phyloP scores from a whole-genome alignment of 352 stramenopile species.

The Thraustochytrium sp. region DNA sequence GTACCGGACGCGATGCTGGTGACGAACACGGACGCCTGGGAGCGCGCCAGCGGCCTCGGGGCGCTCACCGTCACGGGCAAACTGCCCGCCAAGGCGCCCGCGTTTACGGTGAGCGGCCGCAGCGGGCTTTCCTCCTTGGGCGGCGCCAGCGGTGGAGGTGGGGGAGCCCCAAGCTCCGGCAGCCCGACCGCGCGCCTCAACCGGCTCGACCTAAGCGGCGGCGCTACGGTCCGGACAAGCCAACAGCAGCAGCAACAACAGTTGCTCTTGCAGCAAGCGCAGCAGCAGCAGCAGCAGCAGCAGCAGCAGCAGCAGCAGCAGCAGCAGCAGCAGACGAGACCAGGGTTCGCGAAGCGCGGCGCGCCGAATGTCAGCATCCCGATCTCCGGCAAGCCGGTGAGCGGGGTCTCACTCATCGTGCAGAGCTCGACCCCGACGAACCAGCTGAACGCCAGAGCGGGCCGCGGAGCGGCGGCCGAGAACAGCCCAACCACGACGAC shows the following conservation, averaged over 20 bases:
- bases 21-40: neutral
- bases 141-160: neutral
- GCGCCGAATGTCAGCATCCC: slow-evolving; percentile 17
- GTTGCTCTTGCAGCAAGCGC: neutral
- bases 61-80: neutral
- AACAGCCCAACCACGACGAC: too few relatives aligned
- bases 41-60: neutral
- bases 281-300: neutral
- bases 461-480: too few relatives aligned
- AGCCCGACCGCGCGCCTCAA: neutral
- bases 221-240: neutral
- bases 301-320: too few relatives aligned
- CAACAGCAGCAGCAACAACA: neutral
- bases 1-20: neutral
- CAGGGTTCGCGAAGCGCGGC: too few relatives aligned
- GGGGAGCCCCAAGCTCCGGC: neutral
- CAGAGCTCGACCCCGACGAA: neutral
- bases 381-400: neutral
- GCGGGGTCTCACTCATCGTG: neutral
- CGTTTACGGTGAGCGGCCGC: neutral
- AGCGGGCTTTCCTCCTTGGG: too few relatives aligned
- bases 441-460: too few relatives aligned
- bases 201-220: neutral
- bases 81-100: neutral
- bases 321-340: too few relatives aligned